Conservation (phyloP, 352 stramenopile genomes). For the Phytopythium kandeliae region DNA sequence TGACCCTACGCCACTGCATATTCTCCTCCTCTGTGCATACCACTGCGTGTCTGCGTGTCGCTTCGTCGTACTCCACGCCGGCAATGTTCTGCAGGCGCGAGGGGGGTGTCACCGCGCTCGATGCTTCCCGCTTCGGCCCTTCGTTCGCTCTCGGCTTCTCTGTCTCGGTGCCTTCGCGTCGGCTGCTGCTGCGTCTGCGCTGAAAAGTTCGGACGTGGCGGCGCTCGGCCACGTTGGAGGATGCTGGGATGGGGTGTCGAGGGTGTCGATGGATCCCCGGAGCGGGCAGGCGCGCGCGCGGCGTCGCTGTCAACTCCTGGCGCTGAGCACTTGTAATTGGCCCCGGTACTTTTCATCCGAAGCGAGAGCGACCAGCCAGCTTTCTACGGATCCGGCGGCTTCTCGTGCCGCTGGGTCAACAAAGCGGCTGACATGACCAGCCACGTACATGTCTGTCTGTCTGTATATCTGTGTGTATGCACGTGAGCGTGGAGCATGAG, state of each 20-base stretch:
- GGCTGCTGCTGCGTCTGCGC: constrained; percentile 24
- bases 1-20: constrained; percentile 42
- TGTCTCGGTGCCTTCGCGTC: neutral
- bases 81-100: constrained; percentile 62
- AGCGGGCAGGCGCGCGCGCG: neutral
- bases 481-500: neutral
- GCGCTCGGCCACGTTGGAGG: neutral
- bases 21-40: constrained; percentile 5
- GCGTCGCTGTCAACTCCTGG: neutral
- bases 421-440: constrained; percentile 70
- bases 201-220: constrained; percentile 69
- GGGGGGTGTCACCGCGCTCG: constrained; percentile 19
- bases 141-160: neutral
- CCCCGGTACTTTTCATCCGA: constrained; percentile 85
- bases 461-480: constrained; percentile 15
- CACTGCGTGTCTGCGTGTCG: constrained; percentile 23
- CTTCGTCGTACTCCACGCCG: constrained; percentile 87
- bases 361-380: constrained; percentile 76
- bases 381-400: constrained; percentile 82
- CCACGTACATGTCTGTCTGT: constrained; percentile 5
- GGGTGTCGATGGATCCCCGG: constrained; percentile 12
- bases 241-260: constrained; percentile 2
- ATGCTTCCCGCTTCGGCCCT: constrained; percentile 11
- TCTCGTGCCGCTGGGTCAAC: constrained; percentile 61
- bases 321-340: constrained; percentile 73